Percentiles rank a stretch among this genome's conserved stretches.
phyloP scores from a whole-genome alignment of 2,329 filamentous ascomycete genomes.

The Aspergillus pseudoglaucus region DNA sequence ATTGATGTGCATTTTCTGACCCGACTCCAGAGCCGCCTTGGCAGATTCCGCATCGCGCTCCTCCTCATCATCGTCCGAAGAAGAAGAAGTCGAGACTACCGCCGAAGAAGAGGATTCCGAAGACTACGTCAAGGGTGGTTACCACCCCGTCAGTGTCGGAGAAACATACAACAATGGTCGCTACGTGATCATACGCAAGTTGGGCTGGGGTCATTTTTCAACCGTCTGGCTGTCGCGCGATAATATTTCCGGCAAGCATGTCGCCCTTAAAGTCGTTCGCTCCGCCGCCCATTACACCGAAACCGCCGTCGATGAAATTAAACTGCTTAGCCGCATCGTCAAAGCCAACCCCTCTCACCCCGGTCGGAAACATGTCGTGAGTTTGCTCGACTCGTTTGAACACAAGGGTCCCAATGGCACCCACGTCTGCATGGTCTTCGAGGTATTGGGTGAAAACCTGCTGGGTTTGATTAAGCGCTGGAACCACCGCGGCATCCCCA shows the following conservation, averaged over 20 bases:
- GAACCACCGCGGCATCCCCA: constrained; percentile 96
- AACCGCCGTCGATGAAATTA: constrained; percentile 98
- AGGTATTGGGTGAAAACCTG: constrained; percentile 92
- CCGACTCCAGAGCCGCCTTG: background rate
- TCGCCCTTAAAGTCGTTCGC: constrained; percentile 94
- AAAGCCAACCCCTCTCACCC: constrained; percentile 92
- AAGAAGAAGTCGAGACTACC: constrained; percentile 83
- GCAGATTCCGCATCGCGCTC: constrained; percentile 56
- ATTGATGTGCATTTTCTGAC: constrained; percentile 1
- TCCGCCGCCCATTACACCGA: constrained; percentile 98
- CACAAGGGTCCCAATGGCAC: constrained; percentile 95
- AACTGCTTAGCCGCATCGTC: constrained; percentile 93
- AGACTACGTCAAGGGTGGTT: constrained; percentile 98
- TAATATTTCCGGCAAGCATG: constrained; percentile 83
- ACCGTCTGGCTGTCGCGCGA: constrained; percentile 84
- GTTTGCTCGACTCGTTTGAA: constrained; percentile 91
- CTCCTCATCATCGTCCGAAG: constrained; percentile 68
- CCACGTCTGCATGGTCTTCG: constrained; percentile 99
- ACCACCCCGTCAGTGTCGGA: constrained; percentile 89
- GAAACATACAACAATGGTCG: constrained; percentile 87
- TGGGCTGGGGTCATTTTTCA: constrained; percentile 89
- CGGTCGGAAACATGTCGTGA: constrained; percentile 90
- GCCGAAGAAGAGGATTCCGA: constrained; percentile 98
- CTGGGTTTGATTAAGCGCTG: constrained; percentile 94
- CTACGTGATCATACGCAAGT: background rate